Conservation (phyloP, 2,329 filamentous ascomycete genomes). For the Colletotrichum horii region DNA sequence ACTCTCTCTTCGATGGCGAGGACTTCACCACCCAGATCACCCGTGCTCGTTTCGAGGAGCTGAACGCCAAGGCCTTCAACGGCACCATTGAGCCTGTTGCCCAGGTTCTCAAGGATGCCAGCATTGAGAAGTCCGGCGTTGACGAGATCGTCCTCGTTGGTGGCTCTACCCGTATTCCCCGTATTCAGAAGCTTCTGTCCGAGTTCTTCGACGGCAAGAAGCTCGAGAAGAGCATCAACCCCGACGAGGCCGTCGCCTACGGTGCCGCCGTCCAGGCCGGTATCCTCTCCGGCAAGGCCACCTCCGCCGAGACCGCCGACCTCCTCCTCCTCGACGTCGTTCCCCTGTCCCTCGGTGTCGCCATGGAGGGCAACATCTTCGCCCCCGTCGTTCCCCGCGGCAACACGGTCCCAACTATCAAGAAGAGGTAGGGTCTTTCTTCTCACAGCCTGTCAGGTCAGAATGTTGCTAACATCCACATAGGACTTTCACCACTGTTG, state of each 20-base stretch:
- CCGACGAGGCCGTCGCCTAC: conserved; percentile 98
- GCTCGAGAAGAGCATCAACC: conserved; percentile 99
- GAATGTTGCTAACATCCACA: conserved; percentile 30
- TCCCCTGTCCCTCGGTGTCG: conserved; percentile 95
- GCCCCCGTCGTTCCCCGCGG: conserved; percentile 88
- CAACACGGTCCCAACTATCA: conserved; percentile 75
- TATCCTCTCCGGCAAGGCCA: conserved; percentile 98
- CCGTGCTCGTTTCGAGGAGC: conserved; percentile 97
- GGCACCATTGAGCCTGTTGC: conserved; percentile 94
- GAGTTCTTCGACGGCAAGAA: conserved; percentile 99
- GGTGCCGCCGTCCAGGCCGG: conserved; percentile 98
- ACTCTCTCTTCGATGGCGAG: conserved; percentile 97
- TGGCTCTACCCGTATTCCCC: conserved; percentile 98
- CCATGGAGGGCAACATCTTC: conserved; percentile 99
- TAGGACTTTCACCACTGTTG: conserved; percentile 84
- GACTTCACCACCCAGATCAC: conserved; percentile 98
- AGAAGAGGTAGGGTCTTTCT: no score
- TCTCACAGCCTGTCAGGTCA: no score
- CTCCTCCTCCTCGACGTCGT: conserved; percentile 96
- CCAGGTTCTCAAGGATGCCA: conserved; percentile 94
- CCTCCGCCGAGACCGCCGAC: conserved; percentile 91
- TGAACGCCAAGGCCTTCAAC: conserved; percentile 94
- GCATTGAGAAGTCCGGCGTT: conserved; percentile 86
- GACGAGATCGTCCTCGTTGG: conserved; percentile 99
- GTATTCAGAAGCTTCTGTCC: conserved; percentile 98